phyloP scores from a whole-genome alignment of 495 filamentous ascomycete species.

The Penicillium mononematosum region DNA sequence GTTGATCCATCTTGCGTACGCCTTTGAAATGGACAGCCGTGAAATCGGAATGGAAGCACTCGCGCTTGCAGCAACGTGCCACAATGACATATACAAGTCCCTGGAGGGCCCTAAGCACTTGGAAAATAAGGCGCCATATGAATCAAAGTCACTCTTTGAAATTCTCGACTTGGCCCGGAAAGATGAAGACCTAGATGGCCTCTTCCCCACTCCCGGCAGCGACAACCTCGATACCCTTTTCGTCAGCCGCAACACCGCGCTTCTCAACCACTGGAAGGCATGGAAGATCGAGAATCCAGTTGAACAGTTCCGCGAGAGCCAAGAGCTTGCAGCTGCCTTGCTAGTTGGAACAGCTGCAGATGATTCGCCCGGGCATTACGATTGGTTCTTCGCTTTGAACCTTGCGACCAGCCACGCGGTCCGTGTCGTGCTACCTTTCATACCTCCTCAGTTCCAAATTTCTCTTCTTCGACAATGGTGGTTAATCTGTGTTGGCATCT shows the following conservation, averaged over 20 bases:
- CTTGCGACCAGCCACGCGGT: conserved; percentile 86
- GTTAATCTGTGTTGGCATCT: conserved; percentile 75
- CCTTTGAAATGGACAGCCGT: conserved; percentile 74
- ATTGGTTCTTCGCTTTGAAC: conserved; percentile 82
- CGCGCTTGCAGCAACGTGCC: conserved; percentile 64
- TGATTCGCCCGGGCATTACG: conserved; percentile 49
- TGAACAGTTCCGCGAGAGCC: conserved; percentile 72
- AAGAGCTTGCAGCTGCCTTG: conserved; percentile 70
- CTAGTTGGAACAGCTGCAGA: conserved; percentile 58
- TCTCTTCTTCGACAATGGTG: conserved; percentile 81
- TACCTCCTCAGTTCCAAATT: conserved; percentile 71
- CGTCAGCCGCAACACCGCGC: conserved; percentile 60
- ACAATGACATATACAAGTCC: conserved; percentile 76
- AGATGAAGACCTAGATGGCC: conserved; percentile 52
- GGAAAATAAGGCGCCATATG: conserved; percentile 46
- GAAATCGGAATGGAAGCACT: conserved; percentile 86
- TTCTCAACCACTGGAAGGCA: conserved; percentile 85
- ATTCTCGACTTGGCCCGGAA: conserved; percentile 58
- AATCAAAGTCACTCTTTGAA: conserved; percentile 58
- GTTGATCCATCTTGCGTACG: conserved; percentile 85
- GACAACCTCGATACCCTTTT: conserved; percentile 68
- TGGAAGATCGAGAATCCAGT: conserved; percentile 66
- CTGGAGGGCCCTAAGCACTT: conserved; percentile 69
- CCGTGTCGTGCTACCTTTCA: conserved; percentile 74
- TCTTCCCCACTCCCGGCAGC: conserved; percentile 58